A percentile compares a stretch with the other conserved stretches of the same genome.
Evolutionary conservation across 192 early-diverging fungal genomes (phyloP).

Genomic region (Coemansia sp.): DNA sequence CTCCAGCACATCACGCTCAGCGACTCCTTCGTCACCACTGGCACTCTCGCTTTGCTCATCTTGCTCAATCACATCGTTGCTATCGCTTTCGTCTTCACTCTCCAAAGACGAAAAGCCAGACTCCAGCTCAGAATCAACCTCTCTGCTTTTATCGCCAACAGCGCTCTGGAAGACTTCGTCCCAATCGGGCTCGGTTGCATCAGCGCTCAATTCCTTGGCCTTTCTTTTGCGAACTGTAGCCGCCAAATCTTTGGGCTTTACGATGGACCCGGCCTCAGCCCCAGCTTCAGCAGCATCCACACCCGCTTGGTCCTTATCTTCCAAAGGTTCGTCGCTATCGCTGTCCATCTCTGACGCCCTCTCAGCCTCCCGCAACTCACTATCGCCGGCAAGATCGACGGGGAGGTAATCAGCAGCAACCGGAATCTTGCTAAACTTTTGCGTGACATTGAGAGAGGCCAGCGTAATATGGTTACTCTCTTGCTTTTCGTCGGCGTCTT

Average conservation of each 20-base stretch:
- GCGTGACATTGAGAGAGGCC: slow-evolving; percentile 68
- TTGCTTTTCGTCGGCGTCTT: slow-evolving; percentile 28
- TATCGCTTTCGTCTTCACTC: slow-evolving; percentile 52
- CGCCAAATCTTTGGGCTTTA: slow-evolving; percentile 22
- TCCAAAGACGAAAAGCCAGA: slow-evolving; percentile 44
- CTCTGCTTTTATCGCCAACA: slow-evolving; percentile 60
- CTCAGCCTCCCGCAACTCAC: slow-evolving; percentile 58
- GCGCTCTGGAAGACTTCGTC: slow-evolving; percentile 87
- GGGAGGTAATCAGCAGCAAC: slow-evolving; percentile 81
- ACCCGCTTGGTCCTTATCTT: slow-evolving; percentile 29
- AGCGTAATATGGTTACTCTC: slow-evolving; percentile 10
- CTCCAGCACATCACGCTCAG: slow-evolving; percentile 21
- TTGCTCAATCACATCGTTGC: not conserved
- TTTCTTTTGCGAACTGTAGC: slow-evolving; percentile 33
- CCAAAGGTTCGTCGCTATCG: slow-evolving; percentile 35
- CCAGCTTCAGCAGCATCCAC: not conserved
- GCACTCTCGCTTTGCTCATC: slow-evolving; percentile 20
- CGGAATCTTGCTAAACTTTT: slow-evolving; percentile 89
- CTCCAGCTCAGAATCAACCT: slow-evolving; percentile 50
- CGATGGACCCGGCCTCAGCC: not conserved
- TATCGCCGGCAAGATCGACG: slow-evolving; percentile 75
- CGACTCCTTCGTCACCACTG: slow-evolving; percentile 11
- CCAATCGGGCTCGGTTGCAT: slow-evolving; percentile 65
- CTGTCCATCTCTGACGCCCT: slow-evolving; percentile 45
- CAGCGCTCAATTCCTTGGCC: slow-evolving; percentile 42